Evolutionary conservation across 2,329 filamentous ascomycete genomes (phyloP).

Genomic region (Colletotrichum orchidophilum): DNA sequence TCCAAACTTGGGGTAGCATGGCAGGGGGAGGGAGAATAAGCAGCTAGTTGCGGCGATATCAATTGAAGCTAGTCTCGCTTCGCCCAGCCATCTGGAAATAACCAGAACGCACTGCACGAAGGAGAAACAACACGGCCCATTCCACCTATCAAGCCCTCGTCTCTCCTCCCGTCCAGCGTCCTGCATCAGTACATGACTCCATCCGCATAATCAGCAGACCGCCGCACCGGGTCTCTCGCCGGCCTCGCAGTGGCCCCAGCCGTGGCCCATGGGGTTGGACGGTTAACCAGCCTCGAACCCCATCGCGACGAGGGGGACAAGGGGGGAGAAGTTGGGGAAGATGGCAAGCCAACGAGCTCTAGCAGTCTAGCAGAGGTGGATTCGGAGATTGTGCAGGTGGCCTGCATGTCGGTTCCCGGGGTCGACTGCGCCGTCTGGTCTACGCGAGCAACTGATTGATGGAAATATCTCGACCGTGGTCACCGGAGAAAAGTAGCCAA

Average conservation of each 20-base stretch:
- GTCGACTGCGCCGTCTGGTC: conserved; percentile 1
- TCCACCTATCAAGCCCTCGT: conserved; percentile 26
- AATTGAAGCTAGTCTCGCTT: conserved; percentile 24
- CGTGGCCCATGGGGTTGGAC: neutral
- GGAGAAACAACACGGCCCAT: conserved; percentile 19
- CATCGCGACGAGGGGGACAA: conserved; percentile 2
- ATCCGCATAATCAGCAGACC: conserved; percentile 18
- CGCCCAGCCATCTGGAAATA: conserved; percentile 23
- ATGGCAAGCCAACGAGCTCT: neutral
- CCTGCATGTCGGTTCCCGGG: conserved; percentile 17
- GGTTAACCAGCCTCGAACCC: neutral
- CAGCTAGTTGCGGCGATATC: neutral
- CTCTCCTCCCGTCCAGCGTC: neutral
- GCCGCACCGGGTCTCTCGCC: neutral
- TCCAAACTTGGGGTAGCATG: conserved; percentile 11
- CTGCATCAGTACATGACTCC: neutral
- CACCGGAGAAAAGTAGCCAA: conserved; percentile 25
- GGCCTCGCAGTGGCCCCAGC: neutral
- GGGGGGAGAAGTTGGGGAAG: conserved; percentile 19
- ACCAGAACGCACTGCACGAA: conserved; percentile 15
- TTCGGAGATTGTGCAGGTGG: conserved; percentile 30
- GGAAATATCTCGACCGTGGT: conserved; percentile 18
- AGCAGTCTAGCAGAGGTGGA: conserved; percentile 15
- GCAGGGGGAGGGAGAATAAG: neutral
- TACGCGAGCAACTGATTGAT: conserved; percentile 20